Evolutionary conservation across 202 grass and related monocot species (phyloP).

Genomic region (Carex sylvatica): DNA sequence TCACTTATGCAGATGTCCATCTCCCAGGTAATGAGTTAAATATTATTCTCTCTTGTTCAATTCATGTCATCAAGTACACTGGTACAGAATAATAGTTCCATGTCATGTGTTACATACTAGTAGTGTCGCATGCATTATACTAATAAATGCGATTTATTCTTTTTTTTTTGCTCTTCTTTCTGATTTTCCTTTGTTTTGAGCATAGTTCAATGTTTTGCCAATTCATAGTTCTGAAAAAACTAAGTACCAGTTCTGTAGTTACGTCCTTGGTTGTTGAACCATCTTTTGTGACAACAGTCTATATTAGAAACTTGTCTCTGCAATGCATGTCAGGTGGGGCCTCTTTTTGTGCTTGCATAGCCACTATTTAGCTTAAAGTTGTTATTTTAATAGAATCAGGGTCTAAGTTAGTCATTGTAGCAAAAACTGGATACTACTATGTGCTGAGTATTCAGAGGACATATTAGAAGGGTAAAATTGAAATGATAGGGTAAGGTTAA

Average conservation of each 20-base stretch:
- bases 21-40: no score
- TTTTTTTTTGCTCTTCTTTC: background rate
- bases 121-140: background rate
- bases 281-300: conserved; percentile 69
- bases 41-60: background rate
- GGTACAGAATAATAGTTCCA: background rate
- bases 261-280: conserved; percentile 64
- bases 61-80: background rate
- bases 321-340: conserved; percentile 72
- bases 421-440: background rate
- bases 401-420: background rate
- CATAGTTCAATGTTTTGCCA: conserved; percentile 11
- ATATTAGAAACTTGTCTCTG: conserved; percentile 95
- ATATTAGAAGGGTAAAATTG: background rate
- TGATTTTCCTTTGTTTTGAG: conserved; percentile 4
- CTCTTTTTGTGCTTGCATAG: conserved; percentile 39
- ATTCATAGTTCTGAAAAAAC: background rate
- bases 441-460: background rate
- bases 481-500: background rate
- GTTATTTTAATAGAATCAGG: background rate
- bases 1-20: no score
- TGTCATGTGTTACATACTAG: background rate
- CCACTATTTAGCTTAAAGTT: background rate
- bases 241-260: conserved; percentile 57
- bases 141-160: background rate